phyloP scores from a whole-genome alignment of 176 grass and related monocot genomes.

The Ananas comosus region DNA sequence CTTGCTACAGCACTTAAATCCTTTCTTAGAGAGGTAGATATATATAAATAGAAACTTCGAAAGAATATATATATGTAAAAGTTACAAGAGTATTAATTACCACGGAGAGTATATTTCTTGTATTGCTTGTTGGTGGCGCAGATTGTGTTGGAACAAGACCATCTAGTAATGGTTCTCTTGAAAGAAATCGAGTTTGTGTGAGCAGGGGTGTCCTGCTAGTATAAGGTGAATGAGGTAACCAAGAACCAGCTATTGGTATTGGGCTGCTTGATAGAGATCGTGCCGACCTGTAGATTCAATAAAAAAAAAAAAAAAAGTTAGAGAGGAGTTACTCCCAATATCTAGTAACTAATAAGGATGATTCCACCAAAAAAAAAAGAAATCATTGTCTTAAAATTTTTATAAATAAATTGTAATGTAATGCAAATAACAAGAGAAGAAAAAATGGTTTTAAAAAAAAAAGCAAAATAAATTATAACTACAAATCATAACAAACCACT shows the following conservation, averaged over 20 bases:
- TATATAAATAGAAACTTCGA: too few species aligned
- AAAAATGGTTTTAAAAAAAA: too few species aligned
- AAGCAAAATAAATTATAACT: too few species aligned
- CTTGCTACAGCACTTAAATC: too few species aligned
- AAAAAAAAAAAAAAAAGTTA: neutral
- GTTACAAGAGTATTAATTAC: conserved; percentile 25
- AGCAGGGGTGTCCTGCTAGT: conserved; percentile 26
- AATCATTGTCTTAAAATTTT: too few species aligned
- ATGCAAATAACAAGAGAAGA: too few species aligned
- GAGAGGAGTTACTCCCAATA: conserved; percentile 2
- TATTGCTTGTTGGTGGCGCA: conserved; percentile 28
- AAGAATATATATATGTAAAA: neutral
- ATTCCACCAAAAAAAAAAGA: too few species aligned
- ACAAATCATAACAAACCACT: neutral
- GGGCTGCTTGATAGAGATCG: conserved; percentile 83
- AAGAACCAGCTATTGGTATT: conserved; percentile 44
- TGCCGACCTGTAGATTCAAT: conserved; percentile 63
- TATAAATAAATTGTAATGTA: too few species aligned
- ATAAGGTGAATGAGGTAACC: conserved; percentile 32
- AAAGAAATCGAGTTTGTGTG: conserved; percentile 15
- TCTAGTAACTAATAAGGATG: neutral
- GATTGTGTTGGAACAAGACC: conserved; percentile 26
- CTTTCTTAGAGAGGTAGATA: too few species aligned
- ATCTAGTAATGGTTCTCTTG: conserved; percentile 27
- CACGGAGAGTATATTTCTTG: conserved; percentile 65